A percentile compares a stretch with the other conserved stretches of the same genome.
These are phyloP conservation scores for Chloranthus sessilifolius DNA, from an alignment of 164 flowering plant species.

Conservation along the genomic window DNA sequence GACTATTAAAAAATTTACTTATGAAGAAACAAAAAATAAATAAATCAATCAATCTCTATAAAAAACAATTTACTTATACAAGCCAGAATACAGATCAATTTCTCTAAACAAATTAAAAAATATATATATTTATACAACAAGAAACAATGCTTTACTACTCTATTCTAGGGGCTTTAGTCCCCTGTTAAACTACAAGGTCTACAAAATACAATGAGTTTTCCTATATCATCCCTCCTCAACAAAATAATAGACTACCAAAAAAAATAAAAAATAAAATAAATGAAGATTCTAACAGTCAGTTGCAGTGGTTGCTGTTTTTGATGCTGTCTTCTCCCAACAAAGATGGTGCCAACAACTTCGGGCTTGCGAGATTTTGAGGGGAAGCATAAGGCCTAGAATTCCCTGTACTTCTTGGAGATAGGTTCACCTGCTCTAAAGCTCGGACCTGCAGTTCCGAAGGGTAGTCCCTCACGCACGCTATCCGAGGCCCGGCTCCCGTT, in stretches of 20 bases:
- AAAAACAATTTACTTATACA: no score
- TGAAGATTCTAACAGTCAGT: not conserved
- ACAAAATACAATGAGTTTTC: constrained; percentile 5
- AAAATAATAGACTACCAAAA: constrained; percentile 6
- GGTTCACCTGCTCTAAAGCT: constrained; percentile 61
- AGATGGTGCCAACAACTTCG: constrained; percentile 8
- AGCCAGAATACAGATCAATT: no score
- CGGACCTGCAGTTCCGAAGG: constrained; percentile 60
- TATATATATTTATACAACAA: no score
- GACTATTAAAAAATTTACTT: no score
- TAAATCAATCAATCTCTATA: no score
- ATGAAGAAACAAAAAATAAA: no score
- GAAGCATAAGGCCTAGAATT: constrained; percentile 18
- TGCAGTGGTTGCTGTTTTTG: constrained; percentile 1
- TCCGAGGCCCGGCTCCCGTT: constrained; percentile 82
- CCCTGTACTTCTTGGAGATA: constrained; percentile 60
- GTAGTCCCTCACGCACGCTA: constrained; percentile 75
- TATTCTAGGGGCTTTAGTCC: no score
- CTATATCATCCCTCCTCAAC: constrained; percentile 1
- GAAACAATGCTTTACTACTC: no score
- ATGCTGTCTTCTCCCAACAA: constrained; percentile 15
- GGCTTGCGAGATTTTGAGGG: constrained; percentile 16
- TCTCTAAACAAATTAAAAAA: no score
- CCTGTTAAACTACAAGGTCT: constrained; percentile 4
- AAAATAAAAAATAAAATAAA: not conserved